Evolutionary conservation across 805 yeast species (phyloP).

Genomic region (Huiozyma naganishii): DNA sequence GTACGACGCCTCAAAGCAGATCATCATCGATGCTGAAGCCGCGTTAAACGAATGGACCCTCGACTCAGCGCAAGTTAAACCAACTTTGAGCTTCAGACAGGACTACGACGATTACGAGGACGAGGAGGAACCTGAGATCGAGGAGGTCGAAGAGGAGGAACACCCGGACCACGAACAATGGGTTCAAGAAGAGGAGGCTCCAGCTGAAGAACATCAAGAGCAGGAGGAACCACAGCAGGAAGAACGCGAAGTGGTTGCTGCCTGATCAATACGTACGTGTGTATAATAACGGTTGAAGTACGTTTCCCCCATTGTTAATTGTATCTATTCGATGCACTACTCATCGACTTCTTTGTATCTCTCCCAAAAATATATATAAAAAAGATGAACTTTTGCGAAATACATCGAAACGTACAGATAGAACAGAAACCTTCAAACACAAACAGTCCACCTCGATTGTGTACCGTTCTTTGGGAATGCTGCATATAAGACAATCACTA

Average conservation of each 20-base stretch:
- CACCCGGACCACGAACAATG: conserved; percentile 1
- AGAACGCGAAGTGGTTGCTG: not conserved
- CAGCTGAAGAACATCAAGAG: not conserved
- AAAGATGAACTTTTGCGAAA: too few species aligned
- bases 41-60: conserved; percentile 79
- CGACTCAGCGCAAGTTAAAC: conserved; percentile 72
- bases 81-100: conserved; percentile 59
- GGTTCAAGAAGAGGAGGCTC: not conserved
- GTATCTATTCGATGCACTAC: too few species aligned
- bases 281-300: too few species aligned
- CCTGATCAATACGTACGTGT: not conserved
- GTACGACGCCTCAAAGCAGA: conserved; percentile 79
- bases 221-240: not conserved
- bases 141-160: conserved; percentile 11
- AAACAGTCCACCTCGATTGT: too few species aligned
- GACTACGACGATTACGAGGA: conserved; percentile 39
- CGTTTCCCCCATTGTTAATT: too few species aligned
- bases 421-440: too few species aligned
- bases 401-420: too few species aligned
- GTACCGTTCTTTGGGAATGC: too few species aligned
- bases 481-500: too few species aligned
- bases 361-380: too few species aligned
- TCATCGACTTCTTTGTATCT: too few species aligned
- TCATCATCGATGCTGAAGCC: conserved; percentile 74
- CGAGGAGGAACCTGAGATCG: conserved; percentile 37